Percentiles rank a stretch among this genome's conserved stretches.
Evolutionary conservation across 2,329 filamentous ascomycete genomes (phyloP).

Genomic region (Macrophomina phaseolina): DNA sequence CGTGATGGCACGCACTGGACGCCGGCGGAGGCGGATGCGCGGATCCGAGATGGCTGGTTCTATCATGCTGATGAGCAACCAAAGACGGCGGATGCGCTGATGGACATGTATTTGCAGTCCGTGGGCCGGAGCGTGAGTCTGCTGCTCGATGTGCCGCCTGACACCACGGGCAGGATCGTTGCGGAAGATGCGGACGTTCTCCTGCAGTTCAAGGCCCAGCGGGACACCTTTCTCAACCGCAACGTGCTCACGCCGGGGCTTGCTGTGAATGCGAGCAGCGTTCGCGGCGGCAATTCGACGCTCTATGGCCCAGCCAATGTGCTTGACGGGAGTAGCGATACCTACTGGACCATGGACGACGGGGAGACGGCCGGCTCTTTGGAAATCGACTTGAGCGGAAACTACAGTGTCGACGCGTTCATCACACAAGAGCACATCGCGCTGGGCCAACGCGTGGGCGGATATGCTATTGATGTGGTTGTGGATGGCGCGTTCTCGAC

Average conservation of each 20-base stretch:
- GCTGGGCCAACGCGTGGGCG: slow-evolving; percentile 31
- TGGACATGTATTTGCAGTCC: slow-evolving; percentile 31
- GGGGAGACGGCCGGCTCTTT: slow-evolving; percentile 27
- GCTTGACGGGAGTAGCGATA: slow-evolving; percentile 24
- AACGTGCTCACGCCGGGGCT: slow-evolving; percentile 6
- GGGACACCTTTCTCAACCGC: slow-evolving; percentile 29
- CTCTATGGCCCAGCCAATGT: slow-evolving; percentile 28
- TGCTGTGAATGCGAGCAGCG: slow-evolving; percentile 27
- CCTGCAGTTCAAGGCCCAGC: slow-evolving; percentile 27
- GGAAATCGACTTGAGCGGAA: slow-evolving; percentile 27
- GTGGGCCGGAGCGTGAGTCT: slow-evolving; percentile 30
- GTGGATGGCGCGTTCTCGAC: slow-evolving; percentile 24
- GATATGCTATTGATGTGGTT: slow-evolving; percentile 29
- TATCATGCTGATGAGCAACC: slow-evolving; percentile 29
- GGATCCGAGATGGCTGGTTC: slow-evolving; percentile 31
- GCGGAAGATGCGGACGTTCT: slow-evolving; percentile 26
- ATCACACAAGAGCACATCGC: slow-evolving; percentile 31
- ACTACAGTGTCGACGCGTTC: slow-evolving; percentile 28
- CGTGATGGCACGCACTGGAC: slow-evolving; percentile 31
- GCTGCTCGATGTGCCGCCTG: slow-evolving; percentile 31
- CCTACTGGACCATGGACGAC: slow-evolving; percentile 31
- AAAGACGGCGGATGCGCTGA: slow-evolving; percentile 27
- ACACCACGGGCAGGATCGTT: slow-evolving; percentile 27
- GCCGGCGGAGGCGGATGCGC: slow-evolving; percentile 31
- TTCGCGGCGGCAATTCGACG: slow-evolving; percentile 24